phyloP scores from a whole-genome alignment of 2,329 filamentous ascomycete species.

The Claviceps purpurea region DNA sequence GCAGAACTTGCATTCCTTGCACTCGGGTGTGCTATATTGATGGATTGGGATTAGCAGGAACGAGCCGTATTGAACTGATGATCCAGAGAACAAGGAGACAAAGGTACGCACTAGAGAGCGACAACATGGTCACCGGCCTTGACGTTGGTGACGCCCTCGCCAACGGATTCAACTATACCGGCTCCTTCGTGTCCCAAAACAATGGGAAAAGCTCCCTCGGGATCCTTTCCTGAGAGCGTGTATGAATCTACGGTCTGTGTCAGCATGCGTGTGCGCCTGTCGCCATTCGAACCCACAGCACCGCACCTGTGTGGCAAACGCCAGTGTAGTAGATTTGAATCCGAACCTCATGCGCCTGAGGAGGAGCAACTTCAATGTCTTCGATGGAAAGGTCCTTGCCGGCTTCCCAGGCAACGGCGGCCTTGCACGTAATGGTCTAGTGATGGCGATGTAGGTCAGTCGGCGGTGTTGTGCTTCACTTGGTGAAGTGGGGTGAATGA shows the following conservation, averaged over 20 bases:
- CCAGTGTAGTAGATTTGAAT: slow-evolving; percentile 97
- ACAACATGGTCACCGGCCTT: slow-evolving; percentile 88
- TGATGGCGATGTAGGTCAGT: background rate
- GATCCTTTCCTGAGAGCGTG: slow-evolving; percentile 90
- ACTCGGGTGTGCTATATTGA: slow-evolving; percentile 70
- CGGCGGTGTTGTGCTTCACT: slow-evolving; percentile 1
- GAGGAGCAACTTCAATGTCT: slow-evolving; percentile 82
- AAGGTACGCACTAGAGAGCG: slow-evolving; percentile 58
- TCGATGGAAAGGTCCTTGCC: slow-evolving; percentile 81
- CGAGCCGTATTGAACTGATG: background rate
- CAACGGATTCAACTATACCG: slow-evolving; percentile 83
- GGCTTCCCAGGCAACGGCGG: slow-evolving; percentile 94
- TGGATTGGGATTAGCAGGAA: background rate
- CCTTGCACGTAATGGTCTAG: slow-evolving; percentile 92
- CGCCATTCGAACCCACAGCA: background rate
- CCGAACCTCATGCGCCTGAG: slow-evolving; percentile 85
- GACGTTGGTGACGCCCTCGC: slow-evolving; percentile 87
- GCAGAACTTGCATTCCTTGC: slow-evolving; percentile 98
- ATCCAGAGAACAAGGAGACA: background rate
- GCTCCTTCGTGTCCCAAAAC: slow-evolving; percentile 85
- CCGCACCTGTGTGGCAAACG: slow-evolving; percentile 87
- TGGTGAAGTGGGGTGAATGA: slow-evolving; percentile 4
- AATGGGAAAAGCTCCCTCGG: slow-evolving; percentile 85
- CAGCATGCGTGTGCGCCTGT: slow-evolving; percentile 1
- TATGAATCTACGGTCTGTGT: slow-evolving; percentile 56